Base-by-base conservation (phyloP, 2,329 filamentous ascomycete species). In the Magnaporthales sp. region DNA sequence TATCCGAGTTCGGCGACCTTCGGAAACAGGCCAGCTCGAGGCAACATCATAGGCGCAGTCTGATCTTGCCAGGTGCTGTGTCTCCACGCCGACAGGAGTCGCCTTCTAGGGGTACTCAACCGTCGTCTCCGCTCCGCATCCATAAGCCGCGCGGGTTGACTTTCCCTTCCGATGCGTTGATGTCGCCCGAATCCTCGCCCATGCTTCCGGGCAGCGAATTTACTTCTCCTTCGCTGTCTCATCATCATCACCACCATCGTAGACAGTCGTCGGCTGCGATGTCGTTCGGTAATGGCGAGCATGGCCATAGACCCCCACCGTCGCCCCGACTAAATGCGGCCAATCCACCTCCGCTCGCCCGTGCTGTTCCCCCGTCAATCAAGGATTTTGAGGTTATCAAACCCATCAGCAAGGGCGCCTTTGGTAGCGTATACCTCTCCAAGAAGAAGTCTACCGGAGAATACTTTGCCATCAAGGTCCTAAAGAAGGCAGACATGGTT, bases 401-500 rank as follows among this genome's bases (percentile, higher is more conserved):
- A 75, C 95, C 95, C 6, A 99, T 99, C 78, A 99, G 95, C 79
- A 98, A 97, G 78, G 95, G 95, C 64, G 95, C 95, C 4, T 99
- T 99, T 76, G 95, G 95, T 5, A 98, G 95, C 75, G 95, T 99
- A 8, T 99, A 99, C 74, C 80, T 99, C 32, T 94, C 95, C 0
- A 99, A 98, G 80, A 99, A 99, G 83, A 98, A 97, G 77, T 95
- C 92, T 0, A 99, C 96, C 0, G 94, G 93, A 62, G 95, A 99
- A 74, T 99, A 99, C 77, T 99, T 94, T 76, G 95, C 95, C 10
- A 98, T 99, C 80, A 99, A 99, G 75, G 95, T 98, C 1, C 78
- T 99, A 68, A 98, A 98, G 76, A 99, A 99, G 79, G 93, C 95
- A n/a, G 95, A 99, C 81, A 99, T 99, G 95, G 92, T 99, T 69